These are phyloP conservation scores for Iris macrosiphon DNA, from an alignment of 106 monocot species.

Conservation along the genomic window DNA sequence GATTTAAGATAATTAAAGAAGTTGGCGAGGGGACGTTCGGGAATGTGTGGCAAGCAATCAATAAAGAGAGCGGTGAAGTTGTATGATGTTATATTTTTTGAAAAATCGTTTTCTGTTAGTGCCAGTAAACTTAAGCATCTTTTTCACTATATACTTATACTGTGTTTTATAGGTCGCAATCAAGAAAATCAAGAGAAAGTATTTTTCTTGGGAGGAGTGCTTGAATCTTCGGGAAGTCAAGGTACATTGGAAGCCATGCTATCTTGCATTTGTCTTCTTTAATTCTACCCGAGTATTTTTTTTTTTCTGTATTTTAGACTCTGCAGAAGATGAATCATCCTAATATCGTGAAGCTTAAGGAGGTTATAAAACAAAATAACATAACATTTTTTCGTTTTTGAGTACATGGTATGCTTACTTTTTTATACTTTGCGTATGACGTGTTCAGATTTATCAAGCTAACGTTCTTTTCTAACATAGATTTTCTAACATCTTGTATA, in stretches of 20 bases:
- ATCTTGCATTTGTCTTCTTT: neutral
- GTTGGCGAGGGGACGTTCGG: conserved; percentile 72
- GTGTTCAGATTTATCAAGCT: neutral
- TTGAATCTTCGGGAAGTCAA: conserved; percentile 93
- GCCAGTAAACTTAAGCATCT: neutral
- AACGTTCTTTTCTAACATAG: neutral
- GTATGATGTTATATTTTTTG: conserved; percentile 19
- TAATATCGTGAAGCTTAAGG: conserved; percentile 90
- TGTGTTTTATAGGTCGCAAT: conserved; percentile 67
- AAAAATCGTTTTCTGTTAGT: neutral
- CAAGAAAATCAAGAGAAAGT: conserved; percentile 93
- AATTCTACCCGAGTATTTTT: conserved; percentile 1
- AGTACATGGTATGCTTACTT: conserved; percentile 67
- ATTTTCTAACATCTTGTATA: conserved; percentile 2
- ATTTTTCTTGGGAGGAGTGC: conserved; percentile 93
- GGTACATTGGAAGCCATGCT: conserved; percentile 20
- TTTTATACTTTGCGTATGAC: neutral
- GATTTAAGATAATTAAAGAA: conserved; percentile 69
- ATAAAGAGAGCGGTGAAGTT: conserved; percentile 35
- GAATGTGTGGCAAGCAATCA: conserved; percentile 56
- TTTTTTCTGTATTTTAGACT: conserved; percentile 38
- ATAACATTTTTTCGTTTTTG: conserved; percentile 80
- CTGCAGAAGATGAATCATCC: conserved; percentile 88
- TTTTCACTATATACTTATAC: neutral
- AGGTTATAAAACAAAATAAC: conserved; percentile 86